Evolutionary conservation across 164 flowering plant species (phyloP), one percentile per base, ranked within the genome.

Genomic region (Tinospora cordifolia): DNA sequence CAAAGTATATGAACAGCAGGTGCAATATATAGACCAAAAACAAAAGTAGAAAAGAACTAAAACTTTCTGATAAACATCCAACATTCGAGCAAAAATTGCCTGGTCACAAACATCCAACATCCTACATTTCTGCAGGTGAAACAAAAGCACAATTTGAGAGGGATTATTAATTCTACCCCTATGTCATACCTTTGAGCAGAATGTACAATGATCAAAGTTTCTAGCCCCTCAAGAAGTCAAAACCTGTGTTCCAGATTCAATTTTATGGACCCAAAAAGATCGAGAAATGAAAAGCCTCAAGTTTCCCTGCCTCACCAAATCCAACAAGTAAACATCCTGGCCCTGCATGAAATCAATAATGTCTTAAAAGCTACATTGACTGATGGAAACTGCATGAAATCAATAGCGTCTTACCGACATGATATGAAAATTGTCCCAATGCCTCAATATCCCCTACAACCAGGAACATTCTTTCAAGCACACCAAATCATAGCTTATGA

Each of bases 171-270:
- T n/a, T n/a, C n/a, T n/a, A 19, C 60, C n/a, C 60, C 60, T 54
- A 54, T 24, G 60, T 54, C 24, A 8, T 19, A 44, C 25, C 46
- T 58, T 71, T 27, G 54, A 62, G 63, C 63, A 69, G 67, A 70
- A 72, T 69, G 69, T 47, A 76, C 72, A 65, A n/a, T 15, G 69
- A 60, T 60, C 5, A 22, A 3, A 47, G 19, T 14, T 47, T 47
- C 14, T 8, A 19, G 14, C 14, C 8, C 14, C 54, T 47, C 54
- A 19, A 19, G 14, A 47, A 54, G 60, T 54, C 24, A 54, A 54
- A 54, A 54, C 24, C 24, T 21, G 6, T 19, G 60, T 9, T n/a
- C 24, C 24, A 8, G 24, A 54, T 54, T 2, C n/a, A 30, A 60
- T 60, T 25, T 24, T 24, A 41, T 41, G 21, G 30, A 25, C 63